These are phyloP conservation scores for Crithidia fasciculata DNA, from an alignment of 208 protist species.

Conservation along the genomic window DNA sequence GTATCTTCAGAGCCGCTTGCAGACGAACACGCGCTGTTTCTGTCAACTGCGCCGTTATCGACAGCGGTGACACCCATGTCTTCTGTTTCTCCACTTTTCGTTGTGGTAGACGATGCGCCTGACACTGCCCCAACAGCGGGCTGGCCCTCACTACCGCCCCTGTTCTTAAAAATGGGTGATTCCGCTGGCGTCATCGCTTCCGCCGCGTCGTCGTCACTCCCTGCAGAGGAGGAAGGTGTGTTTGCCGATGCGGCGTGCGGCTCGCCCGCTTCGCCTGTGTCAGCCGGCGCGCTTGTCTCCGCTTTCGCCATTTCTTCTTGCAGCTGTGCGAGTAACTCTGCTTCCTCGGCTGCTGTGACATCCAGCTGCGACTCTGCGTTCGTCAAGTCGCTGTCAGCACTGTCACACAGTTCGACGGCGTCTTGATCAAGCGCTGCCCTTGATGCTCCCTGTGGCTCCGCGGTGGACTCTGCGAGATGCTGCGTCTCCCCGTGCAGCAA, in stretches of 20 bases:
- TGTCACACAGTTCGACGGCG: constrained; percentile 10
- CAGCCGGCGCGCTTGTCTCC: background rate
- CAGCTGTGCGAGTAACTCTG: constrained; percentile 29
- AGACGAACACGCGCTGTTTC: too few relatives aligned
- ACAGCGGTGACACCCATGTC: too few relatives aligned
- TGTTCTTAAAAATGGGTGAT: too few relatives aligned
- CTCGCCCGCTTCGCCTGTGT: background rate
- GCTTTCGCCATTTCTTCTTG: constrained; percentile 20
- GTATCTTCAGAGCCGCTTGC: too few relatives aligned
- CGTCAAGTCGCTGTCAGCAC: constrained; percentile 4
- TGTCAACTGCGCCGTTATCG: too few relatives aligned
- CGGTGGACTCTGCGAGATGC: background rate
- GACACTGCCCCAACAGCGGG: too few relatives aligned
- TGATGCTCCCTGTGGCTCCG: background rate
- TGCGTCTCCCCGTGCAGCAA: background rate
- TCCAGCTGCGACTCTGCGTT: constrained; percentile 18
- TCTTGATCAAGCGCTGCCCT: background rate
- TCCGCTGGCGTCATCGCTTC: background rate
- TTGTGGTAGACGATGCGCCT: too few relatives aligned
- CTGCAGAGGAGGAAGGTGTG: background rate
- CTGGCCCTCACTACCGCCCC: too few relatives aligned
- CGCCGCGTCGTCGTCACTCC: background rate
- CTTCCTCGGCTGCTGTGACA: constrained; percentile 25
- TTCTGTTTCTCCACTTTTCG: too few relatives aligned
- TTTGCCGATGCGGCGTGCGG: background rate